A percentile compares a stretch with the other conserved stretches of the same genome.
Evolutionary conservation across 2,329 filamentous ascomycete genomes (phyloP).

Genomic region (Sporothrix variecibatus): DNA sequence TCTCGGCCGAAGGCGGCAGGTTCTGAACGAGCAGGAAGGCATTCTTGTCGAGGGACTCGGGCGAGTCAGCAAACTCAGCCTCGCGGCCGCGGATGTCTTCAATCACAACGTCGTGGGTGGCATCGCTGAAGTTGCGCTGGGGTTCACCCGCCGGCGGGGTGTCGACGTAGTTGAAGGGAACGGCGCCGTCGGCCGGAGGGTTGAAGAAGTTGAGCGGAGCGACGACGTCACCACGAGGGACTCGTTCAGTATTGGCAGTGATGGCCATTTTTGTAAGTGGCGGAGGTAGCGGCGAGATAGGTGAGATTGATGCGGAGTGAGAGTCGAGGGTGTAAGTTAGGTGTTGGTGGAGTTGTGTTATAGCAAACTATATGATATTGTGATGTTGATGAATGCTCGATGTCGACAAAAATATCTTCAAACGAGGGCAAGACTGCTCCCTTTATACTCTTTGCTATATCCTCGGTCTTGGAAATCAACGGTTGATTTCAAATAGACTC

Average conservation of each 20-base stretch:
- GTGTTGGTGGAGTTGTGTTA: not conserved
- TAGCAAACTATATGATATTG: not conserved
- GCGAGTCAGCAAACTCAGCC: conserved; percentile 32
- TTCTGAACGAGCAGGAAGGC: conserved; percentile 69
- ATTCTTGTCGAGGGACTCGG: conserved; percentile 39
- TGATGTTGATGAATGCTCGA: not conserved
- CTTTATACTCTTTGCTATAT: not conserved
- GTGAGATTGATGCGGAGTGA: not conserved
- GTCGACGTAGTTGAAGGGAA: conserved; percentile 69
- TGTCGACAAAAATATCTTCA: not conserved
- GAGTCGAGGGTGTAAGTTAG: not conserved
- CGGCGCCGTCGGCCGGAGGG: conserved; percentile 59
- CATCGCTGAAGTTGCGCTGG: conserved; percentile 64
- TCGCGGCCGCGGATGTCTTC: conserved; percentile 75
- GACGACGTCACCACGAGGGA: conserved; percentile 61
- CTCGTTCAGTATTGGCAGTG: conserved; percentile 40
- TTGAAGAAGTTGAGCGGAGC: conserved; percentile 67
- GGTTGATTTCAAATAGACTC: conserved; percentile 22
- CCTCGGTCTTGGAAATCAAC: not conserved
- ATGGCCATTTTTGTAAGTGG: conserved; percentile 19
- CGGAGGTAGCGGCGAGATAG: not conserved
- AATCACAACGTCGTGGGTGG: conserved; percentile 57
- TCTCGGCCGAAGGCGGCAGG: conserved; percentile 58
- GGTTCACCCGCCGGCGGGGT: conserved; percentile 60
- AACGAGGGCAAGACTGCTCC: not conserved